Percentiles rank a stretch among this genome's conserved stretches.
Conservation (phyloP, 257 asterid species). For the Datura wrightii region DNA sequence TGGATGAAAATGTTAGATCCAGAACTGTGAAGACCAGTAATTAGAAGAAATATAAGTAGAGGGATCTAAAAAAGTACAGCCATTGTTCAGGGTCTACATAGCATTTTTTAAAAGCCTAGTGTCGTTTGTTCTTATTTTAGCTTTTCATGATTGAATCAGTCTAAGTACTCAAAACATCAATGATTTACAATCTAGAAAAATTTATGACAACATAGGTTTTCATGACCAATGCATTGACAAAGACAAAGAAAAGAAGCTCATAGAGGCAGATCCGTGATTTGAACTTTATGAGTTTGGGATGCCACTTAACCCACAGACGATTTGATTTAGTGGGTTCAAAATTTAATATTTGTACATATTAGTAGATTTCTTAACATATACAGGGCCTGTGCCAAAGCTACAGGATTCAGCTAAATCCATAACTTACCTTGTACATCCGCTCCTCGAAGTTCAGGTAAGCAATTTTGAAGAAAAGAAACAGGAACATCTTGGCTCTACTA, state of each 20-base stretch:
- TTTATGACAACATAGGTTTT: neutral
- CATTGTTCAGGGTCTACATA: neutral
- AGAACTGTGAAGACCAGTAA: neutral
- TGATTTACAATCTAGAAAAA: neutral
- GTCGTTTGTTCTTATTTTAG: neutral
- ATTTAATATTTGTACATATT: neutral
- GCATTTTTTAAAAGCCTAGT: neutral
- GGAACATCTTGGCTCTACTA: neutral
- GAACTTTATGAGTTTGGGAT: neutral
- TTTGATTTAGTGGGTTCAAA: neutral
- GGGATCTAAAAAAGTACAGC: neutral
- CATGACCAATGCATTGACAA: neutral
- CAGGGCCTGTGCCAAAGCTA: neutral
- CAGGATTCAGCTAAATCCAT: neutral
- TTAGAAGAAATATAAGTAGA: slow-evolving; percentile 14
- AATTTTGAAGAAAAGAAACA: neutral
- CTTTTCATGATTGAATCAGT: neutral
- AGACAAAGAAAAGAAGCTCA: neutral
- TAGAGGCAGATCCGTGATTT: neutral
- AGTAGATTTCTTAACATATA: neutral
- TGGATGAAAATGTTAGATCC: neutral
- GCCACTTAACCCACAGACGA: neutral
- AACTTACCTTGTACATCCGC: neutral
- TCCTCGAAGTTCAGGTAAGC: neutral
- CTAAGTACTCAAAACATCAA: neutral